Conservation (phyloP, 352 stramenopile genomes). For the Globisporangium radiosum region DNA sequence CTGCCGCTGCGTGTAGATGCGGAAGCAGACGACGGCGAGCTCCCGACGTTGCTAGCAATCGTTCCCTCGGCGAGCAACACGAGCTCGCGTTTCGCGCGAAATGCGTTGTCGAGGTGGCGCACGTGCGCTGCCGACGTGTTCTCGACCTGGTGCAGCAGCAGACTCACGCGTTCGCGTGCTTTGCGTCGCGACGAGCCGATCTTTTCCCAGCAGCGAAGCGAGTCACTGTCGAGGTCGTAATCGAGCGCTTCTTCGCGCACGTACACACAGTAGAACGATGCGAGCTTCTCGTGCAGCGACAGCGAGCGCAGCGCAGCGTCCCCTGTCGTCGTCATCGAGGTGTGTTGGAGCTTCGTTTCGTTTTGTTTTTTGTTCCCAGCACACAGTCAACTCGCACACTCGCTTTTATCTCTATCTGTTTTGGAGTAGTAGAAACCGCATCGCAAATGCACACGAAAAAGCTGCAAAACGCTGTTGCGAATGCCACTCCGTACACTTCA, state of each 20-base stretch:
- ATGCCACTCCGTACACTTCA: too few relatives aligned
- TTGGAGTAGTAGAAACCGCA: too few relatives aligned
- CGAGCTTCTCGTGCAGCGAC: constrained; percentile 67
- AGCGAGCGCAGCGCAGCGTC: constrained; percentile 21
- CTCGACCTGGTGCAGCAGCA: constrained; percentile 57
- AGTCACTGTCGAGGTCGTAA: constrained; percentile 39
- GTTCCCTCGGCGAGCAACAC: constrained; percentile 54
- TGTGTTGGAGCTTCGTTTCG: too few relatives aligned
- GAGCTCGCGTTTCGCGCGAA: constrained; percentile 61
- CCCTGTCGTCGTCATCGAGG: too few relatives aligned
- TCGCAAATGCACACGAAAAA: too few relatives aligned
- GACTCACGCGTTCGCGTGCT: constrained; percentile 52
- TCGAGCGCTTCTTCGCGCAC: constrained; percentile 53
- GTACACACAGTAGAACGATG: constrained; percentile 71
- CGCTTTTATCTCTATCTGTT: too few relatives aligned
- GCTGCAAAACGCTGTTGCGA: too few relatives aligned
- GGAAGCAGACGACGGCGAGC: background rate
- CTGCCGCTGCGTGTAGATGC: background rate
- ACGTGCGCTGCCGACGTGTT: constrained; percentile 57
- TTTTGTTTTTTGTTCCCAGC: too few relatives aligned
- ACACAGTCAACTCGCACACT: too few relatives aligned
- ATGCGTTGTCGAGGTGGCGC: constrained; percentile 62
- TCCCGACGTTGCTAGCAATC: constrained; percentile 7
- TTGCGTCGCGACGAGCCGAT: constrained; percentile 47
- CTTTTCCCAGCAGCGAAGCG: constrained; percentile 51